phyloP scores from a whole-genome alignment of 495 filamentous ascomycete genomes.

The Pyrenopolyporus hunteri region DNA sequence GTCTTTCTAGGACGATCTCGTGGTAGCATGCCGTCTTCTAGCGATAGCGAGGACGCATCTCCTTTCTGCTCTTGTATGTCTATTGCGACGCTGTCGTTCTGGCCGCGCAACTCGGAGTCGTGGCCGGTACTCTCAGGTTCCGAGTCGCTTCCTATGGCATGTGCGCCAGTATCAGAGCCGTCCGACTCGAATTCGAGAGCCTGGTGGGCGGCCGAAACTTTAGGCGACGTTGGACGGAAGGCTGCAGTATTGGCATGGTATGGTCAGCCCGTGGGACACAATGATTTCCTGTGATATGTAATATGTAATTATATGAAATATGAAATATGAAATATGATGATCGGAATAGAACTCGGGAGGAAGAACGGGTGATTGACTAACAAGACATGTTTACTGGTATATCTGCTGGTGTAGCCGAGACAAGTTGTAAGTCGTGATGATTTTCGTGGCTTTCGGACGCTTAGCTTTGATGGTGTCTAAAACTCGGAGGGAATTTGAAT shows the following conservation, averaged over 20 bases:
- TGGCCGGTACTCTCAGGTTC: slow-evolving; percentile 11
- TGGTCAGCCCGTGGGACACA: slow-evolving; percentile 10
- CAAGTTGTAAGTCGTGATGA: background rate
- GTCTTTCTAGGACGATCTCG: slow-evolving; percentile 80
- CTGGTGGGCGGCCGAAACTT: slow-evolving; percentile 26
- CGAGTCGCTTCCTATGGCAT: slow-evolving; percentile 32
- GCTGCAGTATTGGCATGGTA: slow-evolving; percentile 28
- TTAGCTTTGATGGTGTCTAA: background rate
- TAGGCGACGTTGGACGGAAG: slow-evolving; percentile 35
- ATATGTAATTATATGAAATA: background rate
- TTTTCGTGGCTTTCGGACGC: background rate
- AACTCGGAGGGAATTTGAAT: background rate
- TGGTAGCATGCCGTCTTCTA: slow-evolving; percentile 67
- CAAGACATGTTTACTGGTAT: slow-evolving; percentile 24
- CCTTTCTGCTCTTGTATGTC: slow-evolving; percentile 1
- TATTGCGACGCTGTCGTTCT: background rate
- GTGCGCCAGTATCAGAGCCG: slow-evolving; percentile 31
- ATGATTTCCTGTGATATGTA: background rate
- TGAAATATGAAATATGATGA: no score
- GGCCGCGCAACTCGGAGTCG: background rate
- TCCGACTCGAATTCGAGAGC: slow-evolving; percentile 40
- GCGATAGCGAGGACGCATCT: slow-evolving; percentile 18
- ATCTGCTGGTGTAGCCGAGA: background rate
- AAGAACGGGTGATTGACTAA: slow-evolving; percentile 13
- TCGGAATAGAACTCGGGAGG: no score